Conservation (phyloP, 2,329 filamentous ascomycete species). For the Aspergillus ochraceoroseus region DNA sequence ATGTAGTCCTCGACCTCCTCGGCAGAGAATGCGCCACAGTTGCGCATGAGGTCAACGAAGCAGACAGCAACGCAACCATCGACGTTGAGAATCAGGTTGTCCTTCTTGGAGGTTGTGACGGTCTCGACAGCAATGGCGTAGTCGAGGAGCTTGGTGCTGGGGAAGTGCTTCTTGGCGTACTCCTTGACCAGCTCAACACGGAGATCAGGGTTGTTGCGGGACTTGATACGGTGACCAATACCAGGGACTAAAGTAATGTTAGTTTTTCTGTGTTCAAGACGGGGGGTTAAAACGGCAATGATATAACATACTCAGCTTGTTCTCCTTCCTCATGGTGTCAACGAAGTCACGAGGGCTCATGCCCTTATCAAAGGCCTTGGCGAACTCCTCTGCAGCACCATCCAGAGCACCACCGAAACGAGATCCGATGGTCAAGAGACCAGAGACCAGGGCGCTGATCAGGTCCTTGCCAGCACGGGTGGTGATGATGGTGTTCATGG, state of each 20-base stretch:
- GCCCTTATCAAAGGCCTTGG: slow-evolving; percentile 95
- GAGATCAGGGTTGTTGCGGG: slow-evolving; percentile 98
- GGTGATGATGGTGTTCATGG: slow-evolving; percentile 99
- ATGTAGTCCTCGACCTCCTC: slow-evolving; percentile 99
- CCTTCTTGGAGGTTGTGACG: slow-evolving; percentile 99
- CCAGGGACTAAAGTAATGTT: slow-evolving; percentile 62
- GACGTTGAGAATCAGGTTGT: slow-evolving; percentile 99
- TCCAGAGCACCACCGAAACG: slow-evolving; percentile 98
- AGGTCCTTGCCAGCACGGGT: slow-evolving; percentile 98
- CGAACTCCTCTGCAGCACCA: slow-evolving; percentile 97
- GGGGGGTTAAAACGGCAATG: too few species aligned
- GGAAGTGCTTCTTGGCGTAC: slow-evolving; percentile 96
- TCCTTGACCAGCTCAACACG: slow-evolving; percentile 99
- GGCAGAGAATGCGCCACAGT: slow-evolving; percentile 91
- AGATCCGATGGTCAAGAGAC: slow-evolving; percentile 96
- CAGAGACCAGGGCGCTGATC: slow-evolving; percentile 89
- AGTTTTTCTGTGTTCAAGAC: slow-evolving; percentile 21
- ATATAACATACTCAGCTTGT: slow-evolving; percentile 79
- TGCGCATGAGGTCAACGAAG: slow-evolving; percentile 96
- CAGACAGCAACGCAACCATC: slow-evolving; percentile 97
- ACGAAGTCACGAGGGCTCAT: slow-evolving; percentile 98
- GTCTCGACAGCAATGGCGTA: slow-evolving; percentile 97
- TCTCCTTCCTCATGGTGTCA: slow-evolving; percentile 97
- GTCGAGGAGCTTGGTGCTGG: slow-evolving; percentile 95
- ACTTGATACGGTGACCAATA: slow-evolving; percentile 99